phyloP scores from a whole-genome alignment of 208 protist species.

The Tritrichomonas musculus region DNA sequence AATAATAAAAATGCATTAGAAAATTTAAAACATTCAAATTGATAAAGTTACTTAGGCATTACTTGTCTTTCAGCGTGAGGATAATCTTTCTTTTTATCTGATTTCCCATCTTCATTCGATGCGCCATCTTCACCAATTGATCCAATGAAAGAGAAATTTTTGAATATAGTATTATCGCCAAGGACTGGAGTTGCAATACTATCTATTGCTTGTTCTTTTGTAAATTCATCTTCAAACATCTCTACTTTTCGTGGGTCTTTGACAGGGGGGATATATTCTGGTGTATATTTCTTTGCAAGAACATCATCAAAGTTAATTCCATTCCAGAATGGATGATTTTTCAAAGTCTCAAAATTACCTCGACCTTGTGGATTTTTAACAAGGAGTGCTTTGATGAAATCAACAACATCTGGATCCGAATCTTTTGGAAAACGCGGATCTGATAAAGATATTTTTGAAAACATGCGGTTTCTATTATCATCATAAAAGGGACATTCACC shows the following conservation, averaged over 20 bases:
- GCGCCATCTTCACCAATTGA: neutral
- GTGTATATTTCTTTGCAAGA: neutral
- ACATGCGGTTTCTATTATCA: neutral
- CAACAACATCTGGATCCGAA: neutral
- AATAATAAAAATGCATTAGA: no score
- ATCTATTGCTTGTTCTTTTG: neutral
- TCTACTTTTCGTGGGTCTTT: neutral
- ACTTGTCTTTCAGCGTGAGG: no score
- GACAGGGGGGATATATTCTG: neutral
- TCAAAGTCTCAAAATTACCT: neutral
- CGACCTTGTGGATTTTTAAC: neutral
- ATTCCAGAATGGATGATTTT: conserved; percentile 33
- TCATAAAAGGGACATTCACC: conserved; percentile 12
- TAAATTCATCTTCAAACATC: neutral
- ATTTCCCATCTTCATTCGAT: no score
- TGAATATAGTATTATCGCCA: neutral
- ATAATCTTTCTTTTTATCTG: no score
- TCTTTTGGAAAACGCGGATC: neutral
- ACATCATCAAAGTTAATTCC: conserved; percentile 35
- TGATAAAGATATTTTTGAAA: neutral
- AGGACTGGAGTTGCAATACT: neutral
- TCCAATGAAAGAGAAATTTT: neutral
- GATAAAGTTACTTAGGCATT: no score
- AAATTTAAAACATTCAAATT: no score
- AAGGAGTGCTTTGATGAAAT: conserved; percentile 31